phyloP scores from a whole-genome alignment of 2,329 filamentous ascomycete genomes.

The Phaeosphaeria sp. region DNA sequence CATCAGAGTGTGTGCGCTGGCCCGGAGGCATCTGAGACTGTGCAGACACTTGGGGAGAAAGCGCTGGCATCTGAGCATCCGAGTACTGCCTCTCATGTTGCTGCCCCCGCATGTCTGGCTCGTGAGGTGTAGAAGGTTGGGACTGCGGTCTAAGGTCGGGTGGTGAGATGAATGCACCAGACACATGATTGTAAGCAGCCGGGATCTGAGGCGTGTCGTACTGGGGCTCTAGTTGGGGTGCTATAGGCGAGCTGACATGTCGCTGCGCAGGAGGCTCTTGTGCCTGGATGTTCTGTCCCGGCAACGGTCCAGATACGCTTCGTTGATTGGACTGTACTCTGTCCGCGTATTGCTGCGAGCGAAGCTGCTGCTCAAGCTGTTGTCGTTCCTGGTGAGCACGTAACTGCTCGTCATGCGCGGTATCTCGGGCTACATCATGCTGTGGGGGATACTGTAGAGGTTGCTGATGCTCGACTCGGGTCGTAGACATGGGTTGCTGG shows the following conservation, averaged over 20 bases:
- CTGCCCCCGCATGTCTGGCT: constrained; percentile 10
- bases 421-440: not conserved
- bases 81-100: constrained; percentile 31
- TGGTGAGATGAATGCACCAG: constrained; percentile 39
- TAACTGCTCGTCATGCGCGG: constrained; percentile 10
- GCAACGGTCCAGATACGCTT: constrained; percentile 28
- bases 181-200: constrained; percentile 43
- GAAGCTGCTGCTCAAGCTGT: constrained; percentile 10
- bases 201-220: constrained; percentile 48
- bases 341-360: constrained; percentile 10
- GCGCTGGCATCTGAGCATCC: constrained; percentile 37
- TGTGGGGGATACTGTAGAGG: constrained; percentile 12
- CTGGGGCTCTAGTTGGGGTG: constrained; percentile 30
- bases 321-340: constrained; percentile 18
- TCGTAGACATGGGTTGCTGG: not conserved
- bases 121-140: constrained; percentile 16
- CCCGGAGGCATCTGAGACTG: constrained; percentile 33
- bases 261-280: constrained; percentile 23
- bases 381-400: constrained; percentile 21
- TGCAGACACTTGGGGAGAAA: constrained; percentile 44
- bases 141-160: constrained; percentile 20
- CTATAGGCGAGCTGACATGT: constrained; percentile 19
- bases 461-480: constrained; percentile 11
- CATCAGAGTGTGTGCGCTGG: constrained; percentile 34
- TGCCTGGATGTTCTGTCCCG: constrained; percentile 13